Base-by-base conservation (phyloP, 176 grass and related monocot genomes). In the Melocanna baccifera region DNA sequence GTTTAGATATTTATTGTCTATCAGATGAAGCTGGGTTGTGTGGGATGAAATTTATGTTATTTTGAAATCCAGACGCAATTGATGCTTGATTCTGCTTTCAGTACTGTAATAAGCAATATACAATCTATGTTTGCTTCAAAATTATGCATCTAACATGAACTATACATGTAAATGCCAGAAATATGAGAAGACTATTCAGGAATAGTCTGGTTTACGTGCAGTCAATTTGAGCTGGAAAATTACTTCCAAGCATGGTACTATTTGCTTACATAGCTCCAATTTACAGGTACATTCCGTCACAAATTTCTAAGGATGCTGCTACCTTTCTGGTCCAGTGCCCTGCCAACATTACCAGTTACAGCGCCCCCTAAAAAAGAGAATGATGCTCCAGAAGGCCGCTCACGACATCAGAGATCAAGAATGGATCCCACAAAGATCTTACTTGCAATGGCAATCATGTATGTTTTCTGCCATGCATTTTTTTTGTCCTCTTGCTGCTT, bases 371-470 rank as follows among this genome's bases (percentile, higher is more conserved):
- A 88, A 70, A 95, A 93, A 75, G 95, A 97, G 22, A 77, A 53
- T 84, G 91, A 95, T 85, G 85, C 71, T 57, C 83, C 80, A 89
- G 96, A 98, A 81, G 93, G 85, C 34, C 89, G 89, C 20, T 19
- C 74, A 43, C 85, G 92, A 22, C 87, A 92, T 84, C 91, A 94
- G 62, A 98, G 73, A 80, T 84, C 96, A 64, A 91, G 91, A 75
- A 94, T 96, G 81, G 96, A 98, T 76, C 93, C 91, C 11, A 95
- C 91, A 72, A 95, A 94, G 80, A 95, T 98, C 76, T 87, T 98
- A 87, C 93, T 98, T 77, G 78, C 87, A 53, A 69, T 98, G 88
- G 93, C 96, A 39, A 93, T 98, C 85, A 59, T 98, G 96, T 98
- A 92, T 87, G 83, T 64, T 67, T 71, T 83, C 71, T 29, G 57